Base-by-base conservation (phyloP, 306 rosid species). In the Malus orientalis region DNA sequence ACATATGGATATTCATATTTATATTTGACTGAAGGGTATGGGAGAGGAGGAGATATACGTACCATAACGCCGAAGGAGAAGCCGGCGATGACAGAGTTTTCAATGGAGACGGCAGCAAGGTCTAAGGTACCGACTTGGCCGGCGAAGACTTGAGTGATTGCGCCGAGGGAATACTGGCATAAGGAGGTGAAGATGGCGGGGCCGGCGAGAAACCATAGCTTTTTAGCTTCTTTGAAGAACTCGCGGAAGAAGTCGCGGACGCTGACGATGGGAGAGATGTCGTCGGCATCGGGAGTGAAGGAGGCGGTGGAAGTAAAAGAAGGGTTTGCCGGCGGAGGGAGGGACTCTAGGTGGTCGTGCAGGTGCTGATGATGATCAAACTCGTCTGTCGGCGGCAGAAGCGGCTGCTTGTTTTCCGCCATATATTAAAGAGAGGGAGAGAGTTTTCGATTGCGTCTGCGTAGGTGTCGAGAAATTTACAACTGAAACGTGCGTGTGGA, bases 31-130 rank as follows among this genome's bases (percentile, higher is more conserved):
- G 45, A 42, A 42, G 45, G 12, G 45, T 42, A 9, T 8, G 45
- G 45, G 12, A 42, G 45, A 42, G 45, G 45, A 10, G 45, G 45
- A 42, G 12, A 42, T 42, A 42, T 42, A 32, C 6, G 27, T 88
- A 91, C 98, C 97, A 80, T 77, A 81, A 83, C 14, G 68, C 98
- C 98, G 32, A 89, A 84, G 85, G 92, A 89, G 85, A 94, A 90
- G 13, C 98, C 98, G 55, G 98, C 95, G 74, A 94, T 92, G 81
- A 94, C 97, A 0, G 96, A 92, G 82, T 94, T 94, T 57, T 94
- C 97, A 8, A 94, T 18, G 54, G 96, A 90, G 82, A 94, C 89
- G 32, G 98, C 96, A 32, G 98, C 96, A 57, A 92, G 97, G 32
- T 84, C 87, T 53, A 92, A 36, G 20, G 97, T 86, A 55, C 91